phyloP scores from a whole-genome alignment of 192 early-diverging fungal species.

The Coemansia sp. region DNA sequence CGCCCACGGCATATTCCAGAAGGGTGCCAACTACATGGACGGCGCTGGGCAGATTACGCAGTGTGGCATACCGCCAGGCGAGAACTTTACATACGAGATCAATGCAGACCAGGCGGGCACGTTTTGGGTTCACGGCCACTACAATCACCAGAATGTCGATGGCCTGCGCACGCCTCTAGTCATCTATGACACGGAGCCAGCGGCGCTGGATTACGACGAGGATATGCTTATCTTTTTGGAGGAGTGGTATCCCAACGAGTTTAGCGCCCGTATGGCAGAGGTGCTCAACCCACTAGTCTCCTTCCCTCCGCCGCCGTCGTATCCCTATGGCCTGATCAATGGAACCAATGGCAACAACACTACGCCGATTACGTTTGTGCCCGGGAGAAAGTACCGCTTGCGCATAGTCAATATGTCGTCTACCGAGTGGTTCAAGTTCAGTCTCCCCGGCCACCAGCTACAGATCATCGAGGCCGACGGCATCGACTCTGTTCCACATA shows the following conservation, averaged over 20 bases:
- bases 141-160: constrained; percentile 67
- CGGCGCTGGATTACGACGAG: constrained; percentile 64
- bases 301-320: constrained; percentile 59
- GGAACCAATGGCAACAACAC: constrained; percentile 35
- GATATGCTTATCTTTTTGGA: constrained; percentile 54
- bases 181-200: constrained; percentile 53
- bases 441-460: constrained; percentile 72
- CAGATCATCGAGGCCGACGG: constrained; percentile 77
- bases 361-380: constrained; percentile 50
- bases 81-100: constrained; percentile 63
- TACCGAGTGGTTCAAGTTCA: constrained; percentile 66
- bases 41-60: constrained; percentile 64
- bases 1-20: constrained; percentile 75
- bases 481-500: constrained; percentile 52
- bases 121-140: constrained; percentile 77
- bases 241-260: constrained; percentile 62
- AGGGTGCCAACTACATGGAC: constrained; percentile 62
- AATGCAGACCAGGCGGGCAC: constrained; percentile 58
- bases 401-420: constrained; percentile 73
- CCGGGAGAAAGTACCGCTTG: constrained; percentile 75
- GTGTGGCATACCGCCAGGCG: constrained; percentile 67
- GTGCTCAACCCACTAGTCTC: constrained; percentile 47
- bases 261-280: constrained; percentile 25
- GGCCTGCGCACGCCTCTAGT: constrained; percentile 69
- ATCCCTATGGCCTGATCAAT: constrained; percentile 55